phyloP scores from a whole-genome alignment of 108 stramenopile genomes.

The Chaetoceros tenuissimus region DNA sequence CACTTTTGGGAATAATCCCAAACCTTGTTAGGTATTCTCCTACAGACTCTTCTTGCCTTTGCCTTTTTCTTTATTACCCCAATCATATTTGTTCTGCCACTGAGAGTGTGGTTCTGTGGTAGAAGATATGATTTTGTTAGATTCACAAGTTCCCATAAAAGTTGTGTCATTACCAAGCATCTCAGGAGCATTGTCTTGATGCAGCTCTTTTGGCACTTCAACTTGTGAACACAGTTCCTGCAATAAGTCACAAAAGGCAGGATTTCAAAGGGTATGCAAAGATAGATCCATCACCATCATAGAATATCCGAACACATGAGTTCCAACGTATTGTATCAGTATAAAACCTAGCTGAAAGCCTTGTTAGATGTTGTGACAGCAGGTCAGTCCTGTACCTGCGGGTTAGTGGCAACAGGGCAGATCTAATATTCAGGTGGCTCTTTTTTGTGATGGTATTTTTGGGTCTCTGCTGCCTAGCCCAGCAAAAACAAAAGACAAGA shows the following conservation, averaged over 20 bases:
- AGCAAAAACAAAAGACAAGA: too few relatives aligned
- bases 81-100: constrained; percentile 16
- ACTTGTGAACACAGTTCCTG: constrained; percentile 1
- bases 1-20: constrained; percentile 27
- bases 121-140: background rate
- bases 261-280: constrained; percentile 1
- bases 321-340: constrained; percentile 3
- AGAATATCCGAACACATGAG: constrained; percentile 6
- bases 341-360: background rate
- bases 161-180: constrained; percentile 10
- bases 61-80: constrained; percentile 4
- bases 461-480: too few relatives aligned
- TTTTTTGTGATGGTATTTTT: constrained; percentile 3
- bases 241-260: background rate
- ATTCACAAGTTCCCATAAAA: background rate
- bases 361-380: background rate
- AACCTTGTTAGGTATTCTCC: constrained; percentile 10
- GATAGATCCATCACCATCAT: constrained; percentile 6
- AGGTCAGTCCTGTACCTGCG: constrained; percentile 14
- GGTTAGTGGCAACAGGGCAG: constrained; percentile 11
- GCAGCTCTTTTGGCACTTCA: constrained; percentile 12
- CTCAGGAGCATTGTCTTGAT: constrained; percentile 6
- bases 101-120: constrained; percentile 7
- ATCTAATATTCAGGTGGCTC: background rate
- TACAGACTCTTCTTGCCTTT: background rate